Percentiles rank a stretch among this genome's conserved stretches.
These are phyloP conservation scores for Leccinum brunneo-olivaceum DNA, from an alignment of 1,284 basidiomycete species.

Conservation along the genomic window DNA sequence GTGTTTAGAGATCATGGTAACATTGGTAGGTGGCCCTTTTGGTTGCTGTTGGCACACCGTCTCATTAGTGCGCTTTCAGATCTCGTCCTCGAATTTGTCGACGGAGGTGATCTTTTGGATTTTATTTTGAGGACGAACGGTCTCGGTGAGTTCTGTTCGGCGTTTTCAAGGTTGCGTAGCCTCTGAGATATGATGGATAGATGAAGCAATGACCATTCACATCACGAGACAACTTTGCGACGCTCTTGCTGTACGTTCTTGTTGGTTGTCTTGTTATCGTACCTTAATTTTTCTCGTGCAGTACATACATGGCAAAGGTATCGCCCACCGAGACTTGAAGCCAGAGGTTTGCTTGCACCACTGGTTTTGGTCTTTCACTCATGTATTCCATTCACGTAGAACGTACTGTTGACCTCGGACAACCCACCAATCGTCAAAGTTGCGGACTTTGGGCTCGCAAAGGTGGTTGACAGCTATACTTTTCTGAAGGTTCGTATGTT, in stretches of 20 bases:
- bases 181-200: constrained; percentile 31
- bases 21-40: constrained; percentile 48
- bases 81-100: constrained; percentile 73
- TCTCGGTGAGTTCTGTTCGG: constrained; percentile 43
- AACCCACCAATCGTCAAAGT: constrained; percentile 69
- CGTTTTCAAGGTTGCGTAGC: neutral
- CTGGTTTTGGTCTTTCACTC: neutral
- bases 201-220: constrained; percentile 50
- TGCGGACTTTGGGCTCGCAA: constrained; percentile 91
- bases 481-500: constrained; percentile 52
- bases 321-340: constrained; percentile 89
- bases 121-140: constrained; percentile 58
- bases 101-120: constrained; percentile 86
- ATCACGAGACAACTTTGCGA: constrained; percentile 72
- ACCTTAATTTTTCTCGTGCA: constrained; percentile 25
- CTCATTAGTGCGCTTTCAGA: constrained; percentile 35
- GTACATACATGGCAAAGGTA: constrained; percentile 70
- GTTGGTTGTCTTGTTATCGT: neutral
- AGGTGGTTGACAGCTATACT: constrained; percentile 72
- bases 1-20: constrained; percentile 64
- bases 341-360: constrained; percentile 55
- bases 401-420: constrained; percentile 66
- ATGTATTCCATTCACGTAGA: constrained; percentile 33
- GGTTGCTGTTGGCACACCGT: neutral
- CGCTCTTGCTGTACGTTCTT: constrained; percentile 51